Percentiles rank a stretch among this genome's conserved stretches.
phyloP scores from a whole-genome alignment of 2,329 filamentous ascomycete genomes.

The Fusarium dlaminii region DNA sequence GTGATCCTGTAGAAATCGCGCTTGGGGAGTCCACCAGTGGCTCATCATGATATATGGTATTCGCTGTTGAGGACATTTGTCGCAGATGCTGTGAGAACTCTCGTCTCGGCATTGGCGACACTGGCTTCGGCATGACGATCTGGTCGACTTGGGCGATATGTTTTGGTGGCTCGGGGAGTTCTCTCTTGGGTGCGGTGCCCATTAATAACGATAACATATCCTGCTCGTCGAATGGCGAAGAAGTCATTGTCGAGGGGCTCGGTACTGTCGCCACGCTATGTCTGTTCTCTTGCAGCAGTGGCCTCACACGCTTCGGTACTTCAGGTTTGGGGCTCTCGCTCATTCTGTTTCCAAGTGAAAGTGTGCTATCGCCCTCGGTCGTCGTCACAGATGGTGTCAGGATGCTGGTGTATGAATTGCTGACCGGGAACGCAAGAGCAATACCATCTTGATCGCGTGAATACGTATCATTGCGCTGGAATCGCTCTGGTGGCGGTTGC shows the following conservation, averaged over 20 bases:
- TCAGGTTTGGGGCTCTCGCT: slow-evolving; percentile 24
- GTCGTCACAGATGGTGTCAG: slow-evolving; percentile 41
- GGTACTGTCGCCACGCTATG: slow-evolving; percentile 11
- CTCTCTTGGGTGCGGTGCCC: slow-evolving; percentile 34
- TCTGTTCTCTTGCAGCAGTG: slow-evolving; percentile 14
- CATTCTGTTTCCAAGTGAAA: not conserved
- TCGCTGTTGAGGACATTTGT: slow-evolving; percentile 35
- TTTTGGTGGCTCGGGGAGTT: slow-evolving; percentile 45
- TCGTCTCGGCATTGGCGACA: slow-evolving; percentile 41
- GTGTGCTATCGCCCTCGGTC: slow-evolving; percentile 28
- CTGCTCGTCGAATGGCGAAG: slow-evolving; percentile 47
- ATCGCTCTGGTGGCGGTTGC: slow-evolving; percentile 30
- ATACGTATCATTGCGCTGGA: slow-evolving; percentile 18
- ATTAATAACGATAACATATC: slow-evolving; percentile 48
- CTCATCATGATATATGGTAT: slow-evolving; percentile 41
- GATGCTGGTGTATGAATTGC: slow-evolving; percentile 39
- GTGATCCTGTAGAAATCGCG: slow-evolving; percentile 37
- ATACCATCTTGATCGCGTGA: slow-evolving; percentile 22
- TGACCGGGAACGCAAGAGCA: slow-evolving; percentile 36
- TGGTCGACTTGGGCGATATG: slow-evolving; percentile 43
- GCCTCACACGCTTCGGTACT: slow-evolving; percentile 4
- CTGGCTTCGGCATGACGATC: slow-evolving; percentile 39
- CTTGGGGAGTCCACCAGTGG: slow-evolving; percentile 14
- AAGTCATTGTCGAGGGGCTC: slow-evolving; percentile 39
- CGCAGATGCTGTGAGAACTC: slow-evolving; percentile 33